phyloP scores from a whole-genome alignment of 2,329 filamentous ascomycete genomes.

The Teratosphaeria pseudoeucalypti region DNA sequence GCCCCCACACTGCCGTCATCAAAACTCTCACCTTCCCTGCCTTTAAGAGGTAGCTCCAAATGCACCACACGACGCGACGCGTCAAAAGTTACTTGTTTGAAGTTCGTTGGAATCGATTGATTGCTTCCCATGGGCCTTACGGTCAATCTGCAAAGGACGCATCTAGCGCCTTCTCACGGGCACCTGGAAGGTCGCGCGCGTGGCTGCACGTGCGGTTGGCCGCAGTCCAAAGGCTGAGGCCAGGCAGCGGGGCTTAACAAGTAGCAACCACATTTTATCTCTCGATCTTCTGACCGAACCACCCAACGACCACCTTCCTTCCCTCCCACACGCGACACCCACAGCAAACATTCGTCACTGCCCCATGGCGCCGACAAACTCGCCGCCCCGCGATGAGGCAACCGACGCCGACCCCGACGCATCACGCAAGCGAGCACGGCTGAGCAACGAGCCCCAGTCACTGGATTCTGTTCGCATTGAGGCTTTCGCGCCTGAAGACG shows the following conservation, averaged over 20 bases:
- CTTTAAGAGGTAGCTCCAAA: not conserved
- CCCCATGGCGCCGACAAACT: slow-evolving; percentile 26
- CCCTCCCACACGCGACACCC: not conserved
- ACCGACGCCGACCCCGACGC: slow-evolving; percentile 36
- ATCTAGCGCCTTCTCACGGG: not conserved
- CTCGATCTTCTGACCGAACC: not conserved
- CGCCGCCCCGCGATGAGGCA: slow-evolving; percentile 29
- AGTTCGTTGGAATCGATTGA: not conserved
- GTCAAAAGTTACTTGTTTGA: not conserved
- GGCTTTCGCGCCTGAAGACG: slow-evolving; percentile 28
- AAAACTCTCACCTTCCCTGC: not conserved
- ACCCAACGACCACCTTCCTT: not conserved
- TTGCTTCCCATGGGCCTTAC: not conserved
- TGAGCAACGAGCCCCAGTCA: slow-evolving; percentile 27
- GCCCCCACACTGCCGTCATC: not conserved
- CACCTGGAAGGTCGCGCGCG: not conserved
- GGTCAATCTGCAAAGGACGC: not conserved
- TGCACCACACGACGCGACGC: not conserved
- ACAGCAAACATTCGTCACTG: not conserved
- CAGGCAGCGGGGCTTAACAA: not conserved
- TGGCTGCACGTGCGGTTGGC: not conserved
- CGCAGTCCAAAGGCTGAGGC: not conserved
- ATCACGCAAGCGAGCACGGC: slow-evolving; percentile 36
- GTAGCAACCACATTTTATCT: not conserved
- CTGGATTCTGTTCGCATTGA: slow-evolving; percentile 18